Evolutionary conservation across 257 asterid genomes (phyloP), one percentile per base, ranked within the genome.

Genomic region (Ophiorrhiza pumila): DNA sequence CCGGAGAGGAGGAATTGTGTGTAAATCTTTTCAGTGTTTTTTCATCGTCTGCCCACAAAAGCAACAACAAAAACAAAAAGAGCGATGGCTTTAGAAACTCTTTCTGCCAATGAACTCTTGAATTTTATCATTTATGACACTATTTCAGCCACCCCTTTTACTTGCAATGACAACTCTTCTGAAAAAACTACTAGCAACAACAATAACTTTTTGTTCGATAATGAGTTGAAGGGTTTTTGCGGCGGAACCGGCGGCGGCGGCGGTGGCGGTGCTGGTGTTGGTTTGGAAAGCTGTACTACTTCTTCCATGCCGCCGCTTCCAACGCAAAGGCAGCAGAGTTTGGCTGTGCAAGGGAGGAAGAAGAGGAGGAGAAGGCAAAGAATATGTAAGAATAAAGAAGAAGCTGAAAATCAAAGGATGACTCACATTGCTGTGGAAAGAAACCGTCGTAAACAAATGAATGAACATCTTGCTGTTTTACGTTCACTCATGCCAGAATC

Each of bases 341-440:
- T 76, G 72, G 76, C 76, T 4, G 75, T 49, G 52, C 88, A 78
- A 35, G 87, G 85, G 32, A 82, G 95, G 62, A 94, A 88, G 87
- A 94, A 91, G 90, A 49, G 93, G 84, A 65, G 95, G 79, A 74
- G 97, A 68, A 75, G 93, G 82, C 89, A 93, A 0, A 90, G 85
- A 63, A 82, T 86, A 0, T 88, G 99, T 75, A 91, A 90, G 84
- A 94, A 91, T 71, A 87, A 88, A 50, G 98, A 91, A 66, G 99
- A 91, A 56, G 97, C 98, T 4, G 99, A 94, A 76, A 86, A 79
- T 4, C 99, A 94, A 65, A 86, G 99, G 83, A 94, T 91, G 97
- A 91, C 99, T 12, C 99, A 94, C 97, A 94, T 91, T 88, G 90
- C 97, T 6, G 97, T 94, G 1, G 99, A 94, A 50, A 87, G 99